Conservation (phyloP, 2,329 filamentous ascomycete genomes). For the Leptographium galeiforme region DNA sequence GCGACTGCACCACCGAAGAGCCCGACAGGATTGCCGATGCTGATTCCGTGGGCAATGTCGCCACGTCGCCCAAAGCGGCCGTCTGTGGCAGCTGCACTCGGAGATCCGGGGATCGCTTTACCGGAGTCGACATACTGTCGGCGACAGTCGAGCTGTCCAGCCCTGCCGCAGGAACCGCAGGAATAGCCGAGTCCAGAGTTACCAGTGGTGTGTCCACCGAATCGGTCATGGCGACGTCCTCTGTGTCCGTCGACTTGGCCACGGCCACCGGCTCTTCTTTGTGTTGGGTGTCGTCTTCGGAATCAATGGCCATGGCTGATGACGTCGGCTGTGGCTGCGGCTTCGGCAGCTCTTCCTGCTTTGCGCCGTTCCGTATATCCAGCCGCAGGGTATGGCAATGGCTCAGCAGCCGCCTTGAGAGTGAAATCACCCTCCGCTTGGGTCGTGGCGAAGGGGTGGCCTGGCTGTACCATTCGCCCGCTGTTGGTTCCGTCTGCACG, state of each 20-base stretch:
- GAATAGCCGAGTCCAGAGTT: not conserved
- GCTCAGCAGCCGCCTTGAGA: slow-evolving; percentile 39
- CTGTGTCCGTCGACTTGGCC: not conserved
- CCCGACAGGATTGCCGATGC: slow-evolving; percentile 31
- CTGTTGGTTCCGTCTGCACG: slow-evolving; percentile 41
- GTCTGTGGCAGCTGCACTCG: slow-evolving; percentile 44
- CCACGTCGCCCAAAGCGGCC: slow-evolving; percentile 26
- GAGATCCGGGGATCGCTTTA: slow-evolving; percentile 30
- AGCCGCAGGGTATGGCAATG: slow-evolving; percentile 29
- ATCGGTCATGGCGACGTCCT: slow-evolving; percentile 16
- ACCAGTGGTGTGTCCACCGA: not conserved
- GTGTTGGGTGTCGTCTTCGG: not conserved
- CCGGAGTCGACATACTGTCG: slow-evolving; percentile 8
- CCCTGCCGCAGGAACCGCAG: not conserved
- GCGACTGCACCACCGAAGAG: slow-evolving; percentile 32
- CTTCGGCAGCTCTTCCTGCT: slow-evolving; percentile 10
- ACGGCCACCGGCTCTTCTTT: not conserved
- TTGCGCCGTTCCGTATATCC: slow-evolving; percentile 25
- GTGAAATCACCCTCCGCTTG: slow-evolving; percentile 36
- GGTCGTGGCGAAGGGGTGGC: slow-evolving; percentile 21
- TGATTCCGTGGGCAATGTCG: slow-evolving; percentile 18
- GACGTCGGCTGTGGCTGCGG: not conserved
- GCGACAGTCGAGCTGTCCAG: not conserved
- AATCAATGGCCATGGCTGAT: not conserved
- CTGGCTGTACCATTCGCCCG: slow-evolving; percentile 38